These are phyloP conservation scores for Mucor racemosus DNA, from an alignment of 371 early-diverging fungal species.

Conservation along the genomic window DNA sequence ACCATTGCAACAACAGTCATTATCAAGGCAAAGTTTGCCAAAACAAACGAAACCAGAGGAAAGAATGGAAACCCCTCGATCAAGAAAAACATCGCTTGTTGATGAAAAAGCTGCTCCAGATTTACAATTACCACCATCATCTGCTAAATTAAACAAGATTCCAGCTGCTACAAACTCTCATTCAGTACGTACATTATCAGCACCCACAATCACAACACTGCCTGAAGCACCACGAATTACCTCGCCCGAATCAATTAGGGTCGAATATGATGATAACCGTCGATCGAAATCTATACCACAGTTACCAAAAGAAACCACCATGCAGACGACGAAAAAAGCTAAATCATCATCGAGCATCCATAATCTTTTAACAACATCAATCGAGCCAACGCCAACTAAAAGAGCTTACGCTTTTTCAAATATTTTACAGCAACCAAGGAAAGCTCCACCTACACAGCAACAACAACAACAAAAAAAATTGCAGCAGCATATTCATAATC, in stretches of 20 bases:
- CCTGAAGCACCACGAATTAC: neutral
- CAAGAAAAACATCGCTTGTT: conserved; percentile 1
- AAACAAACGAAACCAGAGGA: neutral
- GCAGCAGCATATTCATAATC: conserved; percentile 2
- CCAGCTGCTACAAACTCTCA: neutral
- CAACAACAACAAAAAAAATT: conserved; percentile 8
- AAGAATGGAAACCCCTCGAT: neutral
- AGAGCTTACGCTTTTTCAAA: conserved; percentile 14
- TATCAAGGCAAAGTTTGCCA: neutral
- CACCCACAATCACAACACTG: neutral
- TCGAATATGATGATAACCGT: neutral
- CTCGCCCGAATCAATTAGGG: neutral
- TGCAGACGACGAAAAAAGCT: conserved; percentile 11
- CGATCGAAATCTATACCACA: conserved; percentile 30
- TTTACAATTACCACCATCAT: neutral
- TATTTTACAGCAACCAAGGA: conserved; percentile 10
- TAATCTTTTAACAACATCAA: conserved; percentile 19
- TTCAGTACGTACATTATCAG: conserved; percentile 3
- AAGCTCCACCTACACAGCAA: conserved; percentile 1
- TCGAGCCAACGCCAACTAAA: conserved; percentile 15
- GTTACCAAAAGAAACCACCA: neutral
- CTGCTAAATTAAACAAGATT: neutral
- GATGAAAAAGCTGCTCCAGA: conserved; percentile 3
- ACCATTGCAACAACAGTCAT: neutral
- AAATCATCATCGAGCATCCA: conserved; percentile 19